Evolutionary conservation across 2,329 filamentous ascomycete genomes (phyloP), one percentile per base, ranked within the genome.

Genomic region (Diaporthe velutina): DNA sequence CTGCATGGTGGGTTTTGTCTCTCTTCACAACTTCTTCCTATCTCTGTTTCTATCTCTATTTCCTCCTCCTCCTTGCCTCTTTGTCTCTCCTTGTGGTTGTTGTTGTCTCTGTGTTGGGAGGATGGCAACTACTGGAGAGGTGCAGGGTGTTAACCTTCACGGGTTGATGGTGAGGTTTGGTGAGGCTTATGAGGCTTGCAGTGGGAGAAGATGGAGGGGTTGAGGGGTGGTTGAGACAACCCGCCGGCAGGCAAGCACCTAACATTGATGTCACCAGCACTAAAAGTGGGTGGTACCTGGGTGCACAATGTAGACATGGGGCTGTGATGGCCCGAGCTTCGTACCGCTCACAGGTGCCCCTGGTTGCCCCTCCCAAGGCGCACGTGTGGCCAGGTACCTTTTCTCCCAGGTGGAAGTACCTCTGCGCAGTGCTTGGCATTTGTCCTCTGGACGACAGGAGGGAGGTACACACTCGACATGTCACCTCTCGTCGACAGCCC

Each of bases 1-100:
- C 75, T 84, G 84, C 84, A 86, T 86, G 22, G 68, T 79, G 71
- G 55, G 5, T 12, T n/a, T 58, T 35, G 13, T 6, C 8, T 30
- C 6, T 38, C 22, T 7, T 15, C n/a, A n/a, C n/a, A n/a, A n/a
- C n/a, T n/a, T 25, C 10, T 19, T 7, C n/a, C n/a, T 58, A 4
- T n/a, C 19, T 35, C 10, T 7, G 19, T n/a, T 19, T 30, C 52
- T 3, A 8, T 54, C 42, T 48, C 19, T 42, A 42, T n/a, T 28
- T 28, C 35, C 57, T 25, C n/a, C 13, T 25, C 12, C 12, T 42
- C 25, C 28, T 28, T 52, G 48, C 13, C 57, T 60, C 12, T 40
- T 17, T 25, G 15, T 33, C 3, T 22, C 1, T 30, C 33, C 15
- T 25, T 6, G 22, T 33, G 48, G 8, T 70, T 17, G 42, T 7